phyloP scores from a whole-genome alignment of 306 rosid genomes.

The Astragalus membranaceus region DNA sequence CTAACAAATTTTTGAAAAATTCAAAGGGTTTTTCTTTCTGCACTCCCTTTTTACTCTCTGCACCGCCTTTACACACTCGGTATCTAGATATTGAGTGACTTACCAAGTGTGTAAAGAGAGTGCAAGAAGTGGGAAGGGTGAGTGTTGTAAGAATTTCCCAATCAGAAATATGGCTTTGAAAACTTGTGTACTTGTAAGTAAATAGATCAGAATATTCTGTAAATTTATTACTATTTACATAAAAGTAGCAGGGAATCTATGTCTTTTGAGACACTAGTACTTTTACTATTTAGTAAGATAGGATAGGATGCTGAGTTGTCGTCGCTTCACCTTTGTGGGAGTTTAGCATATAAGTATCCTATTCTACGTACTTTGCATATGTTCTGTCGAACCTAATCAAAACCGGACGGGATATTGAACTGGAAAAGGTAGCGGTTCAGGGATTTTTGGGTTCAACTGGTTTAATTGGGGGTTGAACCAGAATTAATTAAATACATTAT shows the following conservation, averaged over 20 bases:
- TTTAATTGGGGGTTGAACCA: no score
- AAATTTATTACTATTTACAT: not conserved
- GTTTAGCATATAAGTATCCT: not conserved
- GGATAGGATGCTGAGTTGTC: constrained; percentile 9
- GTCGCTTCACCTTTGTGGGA: constrained; percentile 6
- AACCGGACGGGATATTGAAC: no score
- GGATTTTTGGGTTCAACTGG: no score
- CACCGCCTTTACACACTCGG: no score
- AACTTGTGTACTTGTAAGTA: not conserved
- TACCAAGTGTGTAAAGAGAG: no score
- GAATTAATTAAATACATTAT: no score
- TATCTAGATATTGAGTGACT: no score
- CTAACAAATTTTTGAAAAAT: not conserved
- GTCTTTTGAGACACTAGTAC: constrained; percentile 7
- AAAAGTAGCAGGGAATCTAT: constrained; percentile 6
- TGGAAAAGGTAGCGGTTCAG: no score
- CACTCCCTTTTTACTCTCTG: no score
- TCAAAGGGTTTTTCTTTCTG: no score
- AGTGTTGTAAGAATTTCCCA: no score
- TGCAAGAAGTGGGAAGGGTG: no score
- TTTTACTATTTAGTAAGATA: not conserved
- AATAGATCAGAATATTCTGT: not conserved
- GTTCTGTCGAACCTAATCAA: constrained; percentile 34
- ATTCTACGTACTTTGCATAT: constrained; percentile 37
- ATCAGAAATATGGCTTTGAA: not conserved